Evolutionary conservation across 2,329 filamentous ascomycete genomes (phyloP), one percentile per base, ranked within the genome.

Genomic region (Thermomyces lanuginosus): DNA sequence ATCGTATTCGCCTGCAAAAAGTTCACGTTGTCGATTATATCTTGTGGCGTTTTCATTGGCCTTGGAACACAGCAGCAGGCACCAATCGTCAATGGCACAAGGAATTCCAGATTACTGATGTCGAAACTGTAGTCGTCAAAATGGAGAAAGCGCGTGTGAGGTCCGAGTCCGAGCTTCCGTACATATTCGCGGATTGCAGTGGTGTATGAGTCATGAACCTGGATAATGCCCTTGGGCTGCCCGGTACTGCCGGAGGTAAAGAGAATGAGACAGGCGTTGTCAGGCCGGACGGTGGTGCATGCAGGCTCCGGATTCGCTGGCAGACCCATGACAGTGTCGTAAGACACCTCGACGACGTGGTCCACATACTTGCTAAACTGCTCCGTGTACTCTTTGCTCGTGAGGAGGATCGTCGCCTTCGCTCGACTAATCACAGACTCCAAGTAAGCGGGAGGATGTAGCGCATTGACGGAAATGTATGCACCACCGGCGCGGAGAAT

Each of bases 1-100:
- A 9, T 24, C 26, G 29, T 34, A 17, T 35, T 42, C 19, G 33
- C 35, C 8, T 21, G 17, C 22, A 38, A 18, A n/a, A 6, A 14
- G 1, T 19, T 8, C 8, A 28, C 22, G 4, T 25, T 22, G 10
- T 19, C 11, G 14, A 27, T 16, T 2, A 35, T n/a, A 8, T 27
- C 26, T 16, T 26, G 26, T 11, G 17, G 28, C 29, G 28, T n/a
- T 21, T 8, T 21, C 6, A 12, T 8, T 6, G 26, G 22, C 16
- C 18, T 59, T 0, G 71, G 69, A 2, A 75, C 55, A 27, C 69
- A 73, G 6, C 74, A 56, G 24, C 65, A 71, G 0, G 62, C 69
- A 3, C 71, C 71, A 18, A 60, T 46, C 3, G 64, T 53, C 8
- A 74, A 49, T 0, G 67, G 60, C 0, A 61, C 62, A 31, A 72